Conservation (phyloP, 1,139 yeast genomes). For the Debaryomyces sp. region DNA sequence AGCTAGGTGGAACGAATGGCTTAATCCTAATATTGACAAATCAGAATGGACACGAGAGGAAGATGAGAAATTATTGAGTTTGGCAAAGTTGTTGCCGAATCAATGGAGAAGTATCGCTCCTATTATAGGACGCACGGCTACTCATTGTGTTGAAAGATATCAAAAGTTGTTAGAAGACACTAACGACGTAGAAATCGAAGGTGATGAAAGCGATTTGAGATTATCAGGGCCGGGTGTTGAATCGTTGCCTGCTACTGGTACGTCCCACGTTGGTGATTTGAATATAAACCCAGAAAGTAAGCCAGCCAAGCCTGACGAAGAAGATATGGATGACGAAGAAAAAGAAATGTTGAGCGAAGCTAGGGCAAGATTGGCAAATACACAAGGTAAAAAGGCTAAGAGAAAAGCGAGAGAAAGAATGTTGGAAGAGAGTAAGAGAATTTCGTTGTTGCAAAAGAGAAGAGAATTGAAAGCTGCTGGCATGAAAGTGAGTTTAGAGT, state of each 20-base stretch:
- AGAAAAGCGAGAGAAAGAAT: slow-evolving; percentile 86
- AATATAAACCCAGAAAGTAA: slow-evolving; percentile 78
- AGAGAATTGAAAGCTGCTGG: slow-evolving; percentile 90
- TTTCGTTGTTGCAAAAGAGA: slow-evolving; percentile 78
- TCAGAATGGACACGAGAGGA: slow-evolving; percentile 74
- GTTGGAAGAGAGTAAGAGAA: slow-evolving; percentile 68
- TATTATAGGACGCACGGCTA: slow-evolving; percentile 80
- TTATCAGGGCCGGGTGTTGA: slow-evolving; percentile 62
- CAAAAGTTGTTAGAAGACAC: slow-evolving; percentile 71
- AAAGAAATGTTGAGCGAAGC: slow-evolving; percentile 94
- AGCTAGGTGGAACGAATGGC: slow-evolving; percentile 90
- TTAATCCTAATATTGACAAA: slow-evolving; percentile 72
- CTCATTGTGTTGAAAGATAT: slow-evolving; percentile 87
- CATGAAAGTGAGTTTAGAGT: slow-evolving; percentile 55
- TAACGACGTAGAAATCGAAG: slow-evolving; percentile 28
- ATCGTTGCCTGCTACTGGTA: slow-evolving; percentile 47
- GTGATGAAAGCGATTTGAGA: slow-evolving; percentile 38
- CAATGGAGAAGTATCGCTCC: slow-evolving; percentile 94
- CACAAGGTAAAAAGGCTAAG: slow-evolving; percentile 94
- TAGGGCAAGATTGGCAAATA: slow-evolving; percentile 84
- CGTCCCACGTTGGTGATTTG: slow-evolving; percentile 52
- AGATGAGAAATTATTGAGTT: slow-evolving; percentile 67
- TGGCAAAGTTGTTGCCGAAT: slow-evolving; percentile 78
- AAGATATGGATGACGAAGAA: slow-evolving; percentile 84
- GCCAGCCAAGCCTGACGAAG: slow-evolving; percentile 81